A percentile compares a stretch with the other conserved stretches of the same genome.
Conservation (phyloP, 1,139 yeast genomes). For the Yamadazyma epiphylla region DNA sequence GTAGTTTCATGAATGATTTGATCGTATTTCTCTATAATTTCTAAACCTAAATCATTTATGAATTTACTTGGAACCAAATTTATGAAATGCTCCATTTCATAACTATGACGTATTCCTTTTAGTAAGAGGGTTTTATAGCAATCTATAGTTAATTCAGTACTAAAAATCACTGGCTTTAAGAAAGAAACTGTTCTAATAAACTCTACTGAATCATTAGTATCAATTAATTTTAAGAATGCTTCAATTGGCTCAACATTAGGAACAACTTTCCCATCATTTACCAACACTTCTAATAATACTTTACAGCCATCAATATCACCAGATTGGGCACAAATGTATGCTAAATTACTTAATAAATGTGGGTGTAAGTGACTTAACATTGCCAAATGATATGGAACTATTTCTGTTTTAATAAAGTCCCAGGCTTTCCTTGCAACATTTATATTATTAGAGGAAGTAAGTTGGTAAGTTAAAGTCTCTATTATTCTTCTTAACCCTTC, state of each 20-base stretch:
- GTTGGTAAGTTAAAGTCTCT: conserved; percentile 4
- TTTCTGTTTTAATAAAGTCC: conserved; percentile 2
- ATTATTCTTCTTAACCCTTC: conserved; percentile 16
- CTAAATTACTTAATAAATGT: conserved; percentile 23
- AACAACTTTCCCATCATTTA: conserved; percentile 14
- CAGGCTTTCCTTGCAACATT: conserved; percentile 1
- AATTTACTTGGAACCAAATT: conserved; percentile 15
- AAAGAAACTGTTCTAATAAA: conserved; percentile 21
- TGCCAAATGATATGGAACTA: conserved; percentile 9
- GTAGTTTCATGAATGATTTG: conserved; percentile 1
- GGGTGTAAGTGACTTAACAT: conserved; percentile 17
- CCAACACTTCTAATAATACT: conserved; percentile 16
- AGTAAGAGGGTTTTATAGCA: conserved; percentile 21
- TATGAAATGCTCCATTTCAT: conserved; percentile 32
- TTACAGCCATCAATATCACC: conserved; percentile 16
- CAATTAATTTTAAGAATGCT: conserved; percentile 15
- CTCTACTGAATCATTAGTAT: conserved; percentile 3
- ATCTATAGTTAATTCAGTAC: conserved; percentile 15
- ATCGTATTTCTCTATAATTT: conserved; percentile 13
- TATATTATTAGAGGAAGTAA: neutral
- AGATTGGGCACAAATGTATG: conserved; percentile 14
- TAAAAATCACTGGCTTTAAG: conserved; percentile 31
- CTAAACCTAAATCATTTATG: conserved; percentile 11
- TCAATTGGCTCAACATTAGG: conserved; percentile 27
- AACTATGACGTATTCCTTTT: conserved; percentile 9